Conservation (phyloP, 306 rosid genomes). For the Cicer cuneatum region DNA sequence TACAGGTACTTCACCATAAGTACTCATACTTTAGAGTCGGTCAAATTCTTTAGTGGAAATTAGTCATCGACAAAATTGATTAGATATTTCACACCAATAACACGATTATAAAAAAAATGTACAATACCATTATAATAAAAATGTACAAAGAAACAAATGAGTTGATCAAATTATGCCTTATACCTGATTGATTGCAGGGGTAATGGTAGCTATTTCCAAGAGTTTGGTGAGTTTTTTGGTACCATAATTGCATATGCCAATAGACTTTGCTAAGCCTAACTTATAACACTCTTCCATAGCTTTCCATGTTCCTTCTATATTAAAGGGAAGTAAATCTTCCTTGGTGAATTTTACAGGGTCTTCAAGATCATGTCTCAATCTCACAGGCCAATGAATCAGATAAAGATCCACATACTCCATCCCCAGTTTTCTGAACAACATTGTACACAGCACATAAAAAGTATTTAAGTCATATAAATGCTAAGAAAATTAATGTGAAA, state of each 20-base stretch:
- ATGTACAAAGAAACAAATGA: conserved; percentile 3
- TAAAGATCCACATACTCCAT: conserved; percentile 62
- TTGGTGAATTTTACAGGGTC: conserved; percentile 43
- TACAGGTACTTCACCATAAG: no score
- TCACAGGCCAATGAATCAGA: conserved; percentile 62
- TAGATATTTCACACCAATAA: no score
- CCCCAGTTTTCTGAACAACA: conserved; percentile 51
- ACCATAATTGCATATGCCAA: conserved; percentile 58
- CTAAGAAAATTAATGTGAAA: background rate
- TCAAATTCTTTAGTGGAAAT: no score
- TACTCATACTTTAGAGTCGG: no score
- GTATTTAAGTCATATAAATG: conserved; percentile 14
- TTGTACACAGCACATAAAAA: background rate
- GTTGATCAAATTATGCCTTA: conserved; percentile 25
- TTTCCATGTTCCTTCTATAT: conserved; percentile 64
- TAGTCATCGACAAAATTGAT: no score
- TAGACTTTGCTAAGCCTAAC: conserved; percentile 58
- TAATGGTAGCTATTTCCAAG: conserved; percentile 48
- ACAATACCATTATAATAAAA: conserved; percentile 4
- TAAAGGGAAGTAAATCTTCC: conserved; percentile 60
- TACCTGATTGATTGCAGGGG: conserved; percentile 61
- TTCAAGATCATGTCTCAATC: conserved; percentile 52
- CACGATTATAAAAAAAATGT: no score
- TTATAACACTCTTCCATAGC: conserved; percentile 59
- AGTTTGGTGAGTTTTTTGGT: conserved; percentile 51